Conservation (phyloP, 768 basidiomycete genomes). For the Dacryopinax spathularia region DNA sequence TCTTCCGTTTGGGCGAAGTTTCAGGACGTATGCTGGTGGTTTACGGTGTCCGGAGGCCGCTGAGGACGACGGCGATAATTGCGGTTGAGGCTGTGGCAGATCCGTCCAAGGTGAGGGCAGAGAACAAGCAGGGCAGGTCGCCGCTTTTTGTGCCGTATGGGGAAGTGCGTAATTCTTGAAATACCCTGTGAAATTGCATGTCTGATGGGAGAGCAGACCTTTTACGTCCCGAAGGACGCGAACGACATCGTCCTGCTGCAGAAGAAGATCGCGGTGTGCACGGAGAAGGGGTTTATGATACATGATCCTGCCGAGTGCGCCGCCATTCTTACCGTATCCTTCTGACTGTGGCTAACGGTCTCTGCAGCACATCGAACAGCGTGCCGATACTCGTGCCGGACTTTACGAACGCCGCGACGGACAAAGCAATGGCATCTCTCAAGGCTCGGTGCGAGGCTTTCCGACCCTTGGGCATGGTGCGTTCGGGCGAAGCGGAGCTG, state of each 20-base stretch:
- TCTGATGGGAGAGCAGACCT: constrained; percentile 30
- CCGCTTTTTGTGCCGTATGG: constrained; percentile 49
- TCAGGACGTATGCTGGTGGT: constrained; percentile 27
- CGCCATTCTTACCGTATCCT: background rate
- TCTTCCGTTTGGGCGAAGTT: constrained; percentile 44
- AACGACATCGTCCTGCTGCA: constrained; percentile 43
- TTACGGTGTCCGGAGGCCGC: constrained; percentile 14
- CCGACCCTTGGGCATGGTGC: constrained; percentile 54
- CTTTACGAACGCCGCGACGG: constrained; percentile 30
- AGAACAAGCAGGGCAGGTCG: constrained; percentile 19
- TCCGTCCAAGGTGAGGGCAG: constrained; percentile 13
- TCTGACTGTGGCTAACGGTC: background rate
- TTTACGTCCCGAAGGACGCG: constrained; percentile 59
- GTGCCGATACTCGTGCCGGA: constrained; percentile 43
- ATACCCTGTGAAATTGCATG: constrained; percentile 1
- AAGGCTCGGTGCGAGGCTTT: constrained; percentile 44
- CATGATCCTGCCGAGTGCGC: constrained; percentile 54
- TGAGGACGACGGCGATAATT: constrained; percentile 46
- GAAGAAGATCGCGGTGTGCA: constrained; percentile 52
- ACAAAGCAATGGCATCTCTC: constrained; percentile 34
- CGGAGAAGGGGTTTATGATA: constrained; percentile 49
- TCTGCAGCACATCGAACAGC: constrained; percentile 6
- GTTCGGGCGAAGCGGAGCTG: constrained; percentile 39
- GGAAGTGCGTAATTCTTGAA: constrained; percentile 34
- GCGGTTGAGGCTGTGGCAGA: constrained; percentile 39